Percentiles rank a stretch among this genome's conserved stretches.
These are phyloP conservation scores for Talaromyces sp. DNA, from an alignment of 2,329 filamentous ascomycete species.

Conservation along the genomic window DNA sequence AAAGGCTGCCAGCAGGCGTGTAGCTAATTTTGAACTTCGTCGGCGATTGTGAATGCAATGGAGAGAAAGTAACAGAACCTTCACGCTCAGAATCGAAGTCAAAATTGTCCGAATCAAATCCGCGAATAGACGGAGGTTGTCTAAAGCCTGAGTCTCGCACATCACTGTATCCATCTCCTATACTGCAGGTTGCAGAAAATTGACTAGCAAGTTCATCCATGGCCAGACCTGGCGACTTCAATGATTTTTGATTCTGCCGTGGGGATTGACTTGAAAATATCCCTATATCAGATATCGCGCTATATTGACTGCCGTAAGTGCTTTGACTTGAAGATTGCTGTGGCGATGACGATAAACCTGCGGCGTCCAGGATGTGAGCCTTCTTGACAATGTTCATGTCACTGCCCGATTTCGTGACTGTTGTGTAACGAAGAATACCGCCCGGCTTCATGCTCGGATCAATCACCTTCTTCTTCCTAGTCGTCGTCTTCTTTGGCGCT, in stretches of 20 bases:
- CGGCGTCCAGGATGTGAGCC: constrained; percentile 29
- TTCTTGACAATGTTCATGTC: constrained; percentile 29
- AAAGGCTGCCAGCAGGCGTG: constrained; percentile 22
- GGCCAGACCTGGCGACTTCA: constrained; percentile 3
- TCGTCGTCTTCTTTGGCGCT: constrained; percentile 27
- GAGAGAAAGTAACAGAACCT: constrained; percentile 1
- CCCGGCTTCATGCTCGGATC: constrained; percentile 41
- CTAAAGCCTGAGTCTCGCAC: not conserved
- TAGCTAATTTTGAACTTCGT: constrained; percentile 24
- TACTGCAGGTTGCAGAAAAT: constrained; percentile 7
- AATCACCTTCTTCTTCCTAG: constrained; percentile 34
- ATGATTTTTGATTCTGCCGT: not conserved
- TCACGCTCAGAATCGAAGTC: constrained; percentile 10
- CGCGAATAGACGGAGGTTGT: not conserved
- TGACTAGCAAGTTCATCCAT: constrained; percentile 14
- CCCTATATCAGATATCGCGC: not conserved
- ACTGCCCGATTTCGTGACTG: constrained; percentile 35
- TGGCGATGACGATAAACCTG: constrained; percentile 16
- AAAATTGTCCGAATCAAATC: constrained; percentile 1
- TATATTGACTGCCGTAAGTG: constrained; percentile 4
- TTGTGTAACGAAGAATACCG: constrained; percentile 41
- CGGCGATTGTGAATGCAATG: not conserved
- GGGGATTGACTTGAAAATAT: not conserved
- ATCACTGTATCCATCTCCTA: not conserved
- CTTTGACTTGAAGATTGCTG: constrained; percentile 12